phyloP scores from a whole-genome alignment of 75 land plant genomes.

The Cryptomeria japonica region DNA sequence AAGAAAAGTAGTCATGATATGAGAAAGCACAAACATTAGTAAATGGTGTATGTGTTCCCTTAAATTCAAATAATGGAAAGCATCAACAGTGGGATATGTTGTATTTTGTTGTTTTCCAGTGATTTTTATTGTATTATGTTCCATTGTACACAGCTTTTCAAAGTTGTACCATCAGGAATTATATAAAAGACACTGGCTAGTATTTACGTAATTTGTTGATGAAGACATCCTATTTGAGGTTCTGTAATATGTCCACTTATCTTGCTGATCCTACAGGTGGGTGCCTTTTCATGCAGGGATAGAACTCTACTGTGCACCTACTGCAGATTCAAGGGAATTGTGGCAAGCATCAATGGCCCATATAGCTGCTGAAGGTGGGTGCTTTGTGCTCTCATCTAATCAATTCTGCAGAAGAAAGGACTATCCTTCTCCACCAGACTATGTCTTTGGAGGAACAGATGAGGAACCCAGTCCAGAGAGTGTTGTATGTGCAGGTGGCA shows the following conservation, averaged over 20 bases:
- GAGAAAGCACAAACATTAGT: too few relatives aligned
- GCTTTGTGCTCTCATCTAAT: constrained; percentile 94
- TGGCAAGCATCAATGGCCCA: constrained; percentile 98
- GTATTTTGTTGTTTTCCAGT: too few relatives aligned
- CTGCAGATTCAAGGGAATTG: constrained; percentile 77
- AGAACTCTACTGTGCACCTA: constrained; percentile 97
- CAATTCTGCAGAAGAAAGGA: constrained; percentile 94
- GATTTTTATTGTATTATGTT: too few relatives aligned
- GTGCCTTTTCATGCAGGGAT: constrained; percentile 51
- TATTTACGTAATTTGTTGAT: neutral
- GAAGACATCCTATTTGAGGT: neutral
- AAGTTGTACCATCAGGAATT: neutral
- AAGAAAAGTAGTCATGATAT: too few relatives aligned
- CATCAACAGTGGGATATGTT: too few relatives aligned
- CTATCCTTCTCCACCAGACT: constrained; percentile 96
- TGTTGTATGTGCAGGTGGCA: constrained; percentile 92
- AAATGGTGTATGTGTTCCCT: too few relatives aligned
- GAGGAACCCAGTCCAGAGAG: constrained; percentile 73
- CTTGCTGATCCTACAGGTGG: neutral
- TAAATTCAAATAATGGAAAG: too few relatives aligned
- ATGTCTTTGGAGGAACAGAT: constrained; percentile 56
- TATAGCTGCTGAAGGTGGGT: constrained; percentile 94
- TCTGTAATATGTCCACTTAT: neutral
- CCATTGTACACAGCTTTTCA: neutral
- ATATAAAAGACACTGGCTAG: neutral